These are phyloP conservation scores for Madurella mycetomatis DNA, from an alignment of 2,329 filamentous ascomycete genomes.

Conservation along the genomic window DNA sequence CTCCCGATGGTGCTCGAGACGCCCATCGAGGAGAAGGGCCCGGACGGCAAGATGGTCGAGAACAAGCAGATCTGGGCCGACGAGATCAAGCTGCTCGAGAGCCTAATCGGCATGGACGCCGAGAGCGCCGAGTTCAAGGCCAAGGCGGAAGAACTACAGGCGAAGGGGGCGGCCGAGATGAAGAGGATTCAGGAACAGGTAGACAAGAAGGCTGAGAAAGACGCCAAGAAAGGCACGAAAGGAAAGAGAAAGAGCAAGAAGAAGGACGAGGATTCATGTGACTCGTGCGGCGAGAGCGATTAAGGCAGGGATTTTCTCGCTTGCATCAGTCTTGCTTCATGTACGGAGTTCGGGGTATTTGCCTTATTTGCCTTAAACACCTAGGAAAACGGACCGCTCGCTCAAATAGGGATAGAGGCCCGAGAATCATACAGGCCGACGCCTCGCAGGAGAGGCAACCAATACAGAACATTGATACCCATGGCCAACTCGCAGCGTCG, in stretches of 20 bases:
- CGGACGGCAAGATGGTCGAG: conserved; percentile 63
- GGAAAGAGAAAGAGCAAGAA: conserved; percentile 29
- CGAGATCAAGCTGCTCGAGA: conserved; percentile 93
- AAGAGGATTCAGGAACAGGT: conserved; percentile 73
- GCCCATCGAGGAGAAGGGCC: conserved; percentile 71
- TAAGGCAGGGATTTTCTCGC: conserved; percentile 2
- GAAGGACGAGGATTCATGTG: conserved; percentile 21
- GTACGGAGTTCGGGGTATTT: not conserved
- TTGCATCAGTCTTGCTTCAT: not conserved
- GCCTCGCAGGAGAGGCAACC: not conserved
- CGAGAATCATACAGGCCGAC: not conserved
- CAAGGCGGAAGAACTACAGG: conserved; percentile 61
- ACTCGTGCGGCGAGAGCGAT: conserved; percentile 19
- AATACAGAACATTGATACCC: conserved; percentile 7
- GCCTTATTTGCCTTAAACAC: not conserved
- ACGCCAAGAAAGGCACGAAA: conserved; percentile 42
- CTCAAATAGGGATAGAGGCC: not conserved
- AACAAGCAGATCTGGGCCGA: conserved; percentile 83
- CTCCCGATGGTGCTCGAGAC: conserved; percentile 94
- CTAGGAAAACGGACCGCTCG: not conserved
- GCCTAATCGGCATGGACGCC: conserved; percentile 76
- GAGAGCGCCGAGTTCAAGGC: conserved; percentile 67
- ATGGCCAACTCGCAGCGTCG: not conserved
- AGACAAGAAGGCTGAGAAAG: conserved; percentile 65
- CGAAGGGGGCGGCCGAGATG: conserved; percentile 65